Base-by-base conservation (phyloP, 1,284 basidiomycete genomes). In the Sanguinoderma infundibulare region DNA sequence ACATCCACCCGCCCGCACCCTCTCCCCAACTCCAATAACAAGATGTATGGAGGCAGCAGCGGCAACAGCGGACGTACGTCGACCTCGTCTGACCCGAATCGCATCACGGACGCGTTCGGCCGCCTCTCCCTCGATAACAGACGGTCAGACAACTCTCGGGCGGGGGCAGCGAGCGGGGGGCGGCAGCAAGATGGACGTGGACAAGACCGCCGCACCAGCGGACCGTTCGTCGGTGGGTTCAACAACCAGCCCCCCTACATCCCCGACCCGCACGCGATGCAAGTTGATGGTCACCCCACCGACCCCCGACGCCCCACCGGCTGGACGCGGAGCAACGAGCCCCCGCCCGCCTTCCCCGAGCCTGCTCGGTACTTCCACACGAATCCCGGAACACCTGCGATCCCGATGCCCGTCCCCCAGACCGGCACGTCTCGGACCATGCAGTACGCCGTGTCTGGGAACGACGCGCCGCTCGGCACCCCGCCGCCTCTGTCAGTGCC, bases 351-450 rank as follows among this genome's bases (percentile, higher is more conserved):
- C 17, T 61, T 64, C 34, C 66, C 61, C 3, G 30, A 40, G 30
- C 62, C 65, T 3, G 46, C 60, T 15, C 24, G 24, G 6, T 57
- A 62, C 62, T 55, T 68, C 5, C 70, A 62, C 7, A 74, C 76
- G 1, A 70, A 76, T n/a, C 77, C 78, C 20, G 68, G 69, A 17
- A 76, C 81, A 9, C 76, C 81, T 12, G 62, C 69, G n/a, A 79
- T 82, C 73, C 75, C 79, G 2, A 69, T 76, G 50, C 81, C 83
- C 1, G 69, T 67, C 36, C 68, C 72, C 8, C 62, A 64, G 28
- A 51, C n/a, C n/a, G n/a, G n/a, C n/a, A n/a, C 44, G 28, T 90
- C 87, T 8, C 73, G 81, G 65, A 89, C 88, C 5, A 86, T 89
- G 87, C 82, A 84, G 61, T 79, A 85, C 67, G 89, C 89, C 7